A percentile compares a stretch with the other conserved stretches of the same genome.
phyloP scores from a whole-genome alignment of 2,329 filamentous ascomycete genomes.

The Fusarium circinatum region DNA sequence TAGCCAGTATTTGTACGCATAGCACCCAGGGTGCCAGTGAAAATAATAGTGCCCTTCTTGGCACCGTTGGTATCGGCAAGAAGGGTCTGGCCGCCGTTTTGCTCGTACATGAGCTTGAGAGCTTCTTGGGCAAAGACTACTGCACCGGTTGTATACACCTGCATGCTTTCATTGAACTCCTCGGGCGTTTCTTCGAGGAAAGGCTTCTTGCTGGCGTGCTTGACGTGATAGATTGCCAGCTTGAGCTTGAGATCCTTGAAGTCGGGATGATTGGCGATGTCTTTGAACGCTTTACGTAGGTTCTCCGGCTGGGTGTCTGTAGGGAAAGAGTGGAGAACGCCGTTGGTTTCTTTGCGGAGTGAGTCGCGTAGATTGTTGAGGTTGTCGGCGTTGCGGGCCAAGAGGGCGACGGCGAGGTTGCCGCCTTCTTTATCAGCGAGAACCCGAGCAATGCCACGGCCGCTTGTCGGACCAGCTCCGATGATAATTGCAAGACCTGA shows the following conservation, averaged over 20 bases:
- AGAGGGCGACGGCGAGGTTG: slow-evolving; percentile 33
- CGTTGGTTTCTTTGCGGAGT: slow-evolving; percentile 58
- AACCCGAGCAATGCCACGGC: slow-evolving; percentile 64
- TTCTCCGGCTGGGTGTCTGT: slow-evolving; percentile 23
- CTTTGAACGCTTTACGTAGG: slow-evolving; percentile 21
- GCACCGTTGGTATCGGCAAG: slow-evolving; percentile 55
- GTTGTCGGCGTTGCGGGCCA: slow-evolving; percentile 33
- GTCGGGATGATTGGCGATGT: slow-evolving; percentile 59
- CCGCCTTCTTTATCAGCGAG: slow-evolving; percentile 9
- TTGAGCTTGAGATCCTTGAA: slow-evolving; percentile 62
- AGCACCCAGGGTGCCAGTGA: slow-evolving; percentile 65
- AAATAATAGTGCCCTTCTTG: slow-evolving; percentile 68
- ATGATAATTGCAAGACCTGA: slow-evolving; percentile 61
- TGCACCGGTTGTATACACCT: slow-evolving; percentile 64
- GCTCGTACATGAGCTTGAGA: slow-evolving; percentile 60
- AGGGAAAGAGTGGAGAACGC: slow-evolving; percentile 19
- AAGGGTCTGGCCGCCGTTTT: slow-evolving; percentile 57
- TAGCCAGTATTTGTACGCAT: slow-evolving; percentile 64
- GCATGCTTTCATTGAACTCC: slow-evolving; percentile 58
- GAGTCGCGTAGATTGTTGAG: slow-evolving; percentile 48
- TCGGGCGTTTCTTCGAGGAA: slow-evolving; percentile 65
- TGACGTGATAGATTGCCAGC: slow-evolving; percentile 66
- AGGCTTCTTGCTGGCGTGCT: slow-evolving; percentile 63
- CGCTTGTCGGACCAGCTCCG: slow-evolving; percentile 61
- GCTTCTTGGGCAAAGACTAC: slow-evolving; percentile 65